A percentile compares a stretch with the other conserved stretches of the same genome.
phyloP scores from a whole-genome alignment of 129 eudicot species.

The Helichrysum umbraculigerum region DNA sequence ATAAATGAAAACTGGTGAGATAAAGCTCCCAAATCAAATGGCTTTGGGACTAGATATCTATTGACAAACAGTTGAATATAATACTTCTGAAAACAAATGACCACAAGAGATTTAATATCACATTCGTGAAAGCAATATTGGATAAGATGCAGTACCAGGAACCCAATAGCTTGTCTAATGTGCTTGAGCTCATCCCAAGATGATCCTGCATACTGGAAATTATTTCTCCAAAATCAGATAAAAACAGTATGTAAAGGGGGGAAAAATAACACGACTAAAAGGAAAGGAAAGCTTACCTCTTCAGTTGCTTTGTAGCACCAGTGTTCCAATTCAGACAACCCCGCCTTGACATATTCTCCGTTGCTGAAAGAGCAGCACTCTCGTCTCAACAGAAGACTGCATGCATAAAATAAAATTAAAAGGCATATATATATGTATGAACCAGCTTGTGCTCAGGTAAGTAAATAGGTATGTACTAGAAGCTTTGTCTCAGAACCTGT shows the following conservation, averaged over 20 bases:
- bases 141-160: slow-evolving; percentile 58
- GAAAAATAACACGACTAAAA: not conserved
- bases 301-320: slow-evolving; percentile 91
- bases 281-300: slow-evolving; percentile 45
- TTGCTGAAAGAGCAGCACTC: slow-evolving; percentile 94
- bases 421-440: not conserved
- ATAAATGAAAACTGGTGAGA: not conserved
- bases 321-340: slow-evolving; percentile 75
- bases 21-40: not conserved
- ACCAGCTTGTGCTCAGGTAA: slow-evolving; percentile 6
- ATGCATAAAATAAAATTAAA: slow-evolving; percentile 9
- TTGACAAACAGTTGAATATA: not conserved
- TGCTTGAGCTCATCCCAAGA: slow-evolving; percentile 98
- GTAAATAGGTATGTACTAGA: slow-evolving; percentile 19
- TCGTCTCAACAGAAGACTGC: slow-evolving; percentile 87
- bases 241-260: slow-evolving; percentile 5
- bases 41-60: not conserved
- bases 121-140: not conserved
- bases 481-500: slow-evolving; percentile 57
- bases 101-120: not conserved
- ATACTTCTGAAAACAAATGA: not conserved
- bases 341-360: slow-evolving; percentile 89
- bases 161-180: slow-evolving; percentile 95
- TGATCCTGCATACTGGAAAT: slow-evolving; percentile 79
- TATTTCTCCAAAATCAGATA: slow-evolving; percentile 23